Percentiles rank a stretch among this genome's conserved stretches.
These are phyloP conservation scores for Oryza meridionalis DNA, from an alignment of 176 grass and related monocot species.

Conservation along the genomic window DNA sequence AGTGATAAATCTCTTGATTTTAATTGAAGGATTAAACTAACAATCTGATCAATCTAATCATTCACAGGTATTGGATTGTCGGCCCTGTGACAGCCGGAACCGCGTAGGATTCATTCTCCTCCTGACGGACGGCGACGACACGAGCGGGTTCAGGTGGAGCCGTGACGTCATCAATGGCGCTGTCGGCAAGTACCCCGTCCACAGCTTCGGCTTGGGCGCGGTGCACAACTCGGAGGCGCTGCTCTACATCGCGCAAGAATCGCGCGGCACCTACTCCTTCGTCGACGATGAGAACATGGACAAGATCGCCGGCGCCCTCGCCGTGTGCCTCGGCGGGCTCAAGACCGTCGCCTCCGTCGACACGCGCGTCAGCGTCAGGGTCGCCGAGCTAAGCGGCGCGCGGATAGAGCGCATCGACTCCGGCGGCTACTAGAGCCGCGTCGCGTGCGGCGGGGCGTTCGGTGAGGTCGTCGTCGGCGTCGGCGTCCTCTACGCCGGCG, in stretches of 20 bases:
- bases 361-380: background rate
- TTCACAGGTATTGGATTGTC: background rate
- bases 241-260: background rate
- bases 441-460: too few relatives aligned
- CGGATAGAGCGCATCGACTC: background rate
- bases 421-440: background rate
- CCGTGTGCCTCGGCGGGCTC: conserved; percentile 1
- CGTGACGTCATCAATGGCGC: too few relatives aligned
- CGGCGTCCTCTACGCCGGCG: conserved; percentile 10
- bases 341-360: background rate
- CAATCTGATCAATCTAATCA: too few relatives aligned
- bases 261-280: conserved; percentile 22
- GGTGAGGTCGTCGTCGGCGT: background rate
- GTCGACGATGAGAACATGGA: background rate
- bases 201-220: background rate
- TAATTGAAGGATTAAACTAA: too few relatives aligned
- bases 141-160: background rate
- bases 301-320: background rate
- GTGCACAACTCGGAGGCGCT: background rate
- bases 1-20: too few relatives aligned
- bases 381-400: background rate
- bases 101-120: background rate
- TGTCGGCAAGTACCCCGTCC: background rate
- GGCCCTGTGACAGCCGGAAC: too few relatives aligned
- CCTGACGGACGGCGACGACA: background rate